These are phyloP conservation scores for Paraglomus brasilianum DNA, from an alignment of 192 early-diverging fungal genomes.

Conservation along the genomic window DNA sequence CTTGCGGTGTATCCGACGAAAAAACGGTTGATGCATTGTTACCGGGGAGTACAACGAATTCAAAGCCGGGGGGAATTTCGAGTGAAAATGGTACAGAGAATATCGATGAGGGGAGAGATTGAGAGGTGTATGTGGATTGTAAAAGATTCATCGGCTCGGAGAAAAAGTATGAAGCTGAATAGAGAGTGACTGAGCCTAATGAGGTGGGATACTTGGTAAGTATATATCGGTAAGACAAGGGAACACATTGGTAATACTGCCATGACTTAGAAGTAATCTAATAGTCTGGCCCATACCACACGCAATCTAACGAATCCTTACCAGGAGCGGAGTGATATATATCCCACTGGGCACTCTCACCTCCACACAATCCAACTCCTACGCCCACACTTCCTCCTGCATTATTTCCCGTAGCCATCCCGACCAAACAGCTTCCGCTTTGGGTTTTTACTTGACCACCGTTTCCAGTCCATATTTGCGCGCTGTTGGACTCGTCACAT, in stretches of 20 bases:
- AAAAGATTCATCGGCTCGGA: not conserved
- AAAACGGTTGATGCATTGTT: not conserved
- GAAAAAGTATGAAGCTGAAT: not conserved
- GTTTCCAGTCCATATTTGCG: conserved; percentile 13
- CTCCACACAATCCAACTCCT: not conserved
- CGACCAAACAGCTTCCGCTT: too few relatives aligned
- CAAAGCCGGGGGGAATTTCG: conserved; percentile 29
- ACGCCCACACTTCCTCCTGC: not conserved
- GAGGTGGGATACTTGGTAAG: too few relatives aligned
- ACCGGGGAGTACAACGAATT: conserved; percentile 15
- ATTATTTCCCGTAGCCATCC: too few relatives aligned
- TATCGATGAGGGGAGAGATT: conserved; percentile 16
- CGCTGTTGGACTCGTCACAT: not conserved
- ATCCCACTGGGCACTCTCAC: conserved; percentile 25
- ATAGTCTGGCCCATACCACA: not conserved
- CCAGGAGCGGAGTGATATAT: conserved; percentile 14
- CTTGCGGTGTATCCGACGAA: conserved; percentile 7
- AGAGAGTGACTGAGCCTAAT: conserved; percentile 19
- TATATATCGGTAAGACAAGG: not conserved
- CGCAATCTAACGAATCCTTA: not conserved
- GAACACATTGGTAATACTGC: not conserved
- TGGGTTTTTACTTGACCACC: too few relatives aligned
- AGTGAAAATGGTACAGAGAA: conserved; percentile 21
- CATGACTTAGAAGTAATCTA: not conserved
- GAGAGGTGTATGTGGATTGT: not conserved